These are phyloP conservation scores for Cubamyces lactineus DNA, from an alignment of 768 basidiomycete species.

Conservation along the genomic window DNA sequence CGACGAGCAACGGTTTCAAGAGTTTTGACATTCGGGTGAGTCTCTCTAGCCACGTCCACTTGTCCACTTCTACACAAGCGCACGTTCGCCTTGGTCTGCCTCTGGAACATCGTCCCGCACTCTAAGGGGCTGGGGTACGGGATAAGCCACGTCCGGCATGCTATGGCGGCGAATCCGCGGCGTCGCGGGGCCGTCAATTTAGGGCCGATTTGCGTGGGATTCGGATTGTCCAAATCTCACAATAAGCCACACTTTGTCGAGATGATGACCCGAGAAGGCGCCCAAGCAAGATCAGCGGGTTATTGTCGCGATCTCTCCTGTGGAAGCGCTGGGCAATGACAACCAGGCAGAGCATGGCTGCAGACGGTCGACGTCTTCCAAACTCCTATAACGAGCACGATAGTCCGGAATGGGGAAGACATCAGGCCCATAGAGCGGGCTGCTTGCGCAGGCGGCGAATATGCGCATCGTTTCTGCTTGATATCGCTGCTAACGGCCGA, in stretches of 20 bases:
- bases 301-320: too few relatives aligned
- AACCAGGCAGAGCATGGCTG: too few relatives aligned
- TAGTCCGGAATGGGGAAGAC: too few relatives aligned
- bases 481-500: not conserved
- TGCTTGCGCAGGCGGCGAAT: too few relatives aligned
- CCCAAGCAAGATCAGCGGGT: not conserved
- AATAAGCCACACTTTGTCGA: conserved; percentile 19
- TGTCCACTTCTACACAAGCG: not conserved
- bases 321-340: too few relatives aligned
- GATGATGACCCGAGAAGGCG: conserved; percentile 7
- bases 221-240: not conserved
- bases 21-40: conserved; percentile 91
- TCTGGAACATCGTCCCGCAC: not conserved
- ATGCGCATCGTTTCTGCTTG: too few relatives aligned
- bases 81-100: not conserved
- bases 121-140: not conserved
- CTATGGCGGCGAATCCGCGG: not conserved
- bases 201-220: conserved; percentile 1
- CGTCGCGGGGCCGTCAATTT: conserved; percentile 10
- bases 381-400: too few relatives aligned
- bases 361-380: too few relatives aligned
- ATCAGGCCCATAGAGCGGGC: too few relatives aligned
- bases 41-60: conserved; percentile 20
- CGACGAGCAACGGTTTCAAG: conserved; percentile 97
- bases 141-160: not conserved